phyloP scores from a whole-genome alignment of 768 basidiomycete species.

The Suillus ampliporus region DNA sequence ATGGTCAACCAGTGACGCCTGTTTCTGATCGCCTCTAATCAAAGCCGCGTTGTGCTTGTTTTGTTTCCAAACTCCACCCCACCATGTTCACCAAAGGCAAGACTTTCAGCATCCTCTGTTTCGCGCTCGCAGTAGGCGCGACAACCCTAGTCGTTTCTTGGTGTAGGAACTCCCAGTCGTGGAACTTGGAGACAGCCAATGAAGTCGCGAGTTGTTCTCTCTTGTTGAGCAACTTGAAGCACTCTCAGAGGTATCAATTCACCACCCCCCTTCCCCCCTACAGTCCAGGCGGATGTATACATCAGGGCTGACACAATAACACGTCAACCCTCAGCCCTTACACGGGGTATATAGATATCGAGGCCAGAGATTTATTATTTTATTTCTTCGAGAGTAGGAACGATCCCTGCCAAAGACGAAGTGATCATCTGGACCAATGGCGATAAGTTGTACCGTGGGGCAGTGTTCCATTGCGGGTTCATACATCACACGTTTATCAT shows the following conservation, averaged over 20 bases:
- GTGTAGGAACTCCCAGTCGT: constrained; percentile 7
- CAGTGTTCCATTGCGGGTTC: not conserved
- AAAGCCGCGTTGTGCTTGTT: not conserved
- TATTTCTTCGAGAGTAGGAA: constrained; percentile 77
- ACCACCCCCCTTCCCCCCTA: constrained; percentile 46
- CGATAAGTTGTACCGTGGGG: constrained; percentile 46
- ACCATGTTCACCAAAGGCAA: not conserved
- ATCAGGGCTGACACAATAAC: constrained; percentile 8
- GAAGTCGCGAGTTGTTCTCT: constrained; percentile 32
- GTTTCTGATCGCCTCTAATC: not conserved
- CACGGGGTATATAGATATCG: constrained; percentile 71
- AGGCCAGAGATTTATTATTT: constrained; percentile 70
- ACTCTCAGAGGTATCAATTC: constrained; percentile 39
- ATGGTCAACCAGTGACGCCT: no score
- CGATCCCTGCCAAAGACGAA: constrained; percentile 60
- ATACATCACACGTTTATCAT: constrained; percentile 4
- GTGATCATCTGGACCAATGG: constrained; percentile 63
- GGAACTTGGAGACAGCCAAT: constrained; percentile 2
- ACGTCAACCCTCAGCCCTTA: constrained; percentile 46
- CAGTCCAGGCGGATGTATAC: constrained; percentile 36
- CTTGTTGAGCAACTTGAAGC: constrained; percentile 36
- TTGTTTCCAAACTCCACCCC: not conserved
- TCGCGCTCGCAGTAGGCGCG: constrained; percentile 13
- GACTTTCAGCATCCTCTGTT: not conserved
- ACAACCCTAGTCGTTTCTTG: constrained; percentile 27